Evolutionary conservation across 768 basidiomycete species (phyloP), one percentile per base, ranked within the genome.

Genomic region (Phaeolepiota aurea): DNA sequence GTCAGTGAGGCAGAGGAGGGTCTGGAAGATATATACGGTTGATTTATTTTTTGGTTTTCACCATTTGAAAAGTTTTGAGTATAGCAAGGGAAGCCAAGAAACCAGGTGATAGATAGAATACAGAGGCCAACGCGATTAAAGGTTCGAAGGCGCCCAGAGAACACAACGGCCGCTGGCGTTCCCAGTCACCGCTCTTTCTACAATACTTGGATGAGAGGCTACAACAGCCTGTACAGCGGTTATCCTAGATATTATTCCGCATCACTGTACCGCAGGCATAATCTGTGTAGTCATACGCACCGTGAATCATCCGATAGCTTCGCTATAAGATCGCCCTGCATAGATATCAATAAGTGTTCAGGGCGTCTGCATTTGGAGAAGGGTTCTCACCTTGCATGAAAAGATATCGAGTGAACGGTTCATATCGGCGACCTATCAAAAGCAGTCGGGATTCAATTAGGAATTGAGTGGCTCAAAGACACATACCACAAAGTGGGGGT

Each of bases 191-290:
- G 71, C 82, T 19, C 88, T 73, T 51, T 85, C 86, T 2, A 86
- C 68, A 15, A 86, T 61, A 41, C 54, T 79, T 0, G 88, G 87
- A 55, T 90, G 88, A 11, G 84, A 87, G 49, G 82, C 85, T 5
- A 88, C 87, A n/a, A 90, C 88, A n/a, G 88, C 87, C 59, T 89
- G 88, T 3, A 82, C 81, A 1, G 88, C 87, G 15, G 82, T 76
- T 44, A 90, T 80, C 47, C 84, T 88, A 46, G 34, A 21, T 11
- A 18, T 40, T 40, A 37, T 18, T 41, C 44, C 20, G 48, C n/a
- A n/a, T n/a, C n/a, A n/a, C n/a, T n/a, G n/a, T n/a, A n/a, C n/a
- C n/a, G 31, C 33, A 20, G 15, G 38, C 13, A 32, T n/a, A 20
- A 33, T 33, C 28, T 33, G 18, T 20, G 34, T 2, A 22, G 28